Evolutionary conservation across 2,329 filamentous ascomycete genomes (phyloP).

Genomic region (Colletotrichum musicola): DNA sequence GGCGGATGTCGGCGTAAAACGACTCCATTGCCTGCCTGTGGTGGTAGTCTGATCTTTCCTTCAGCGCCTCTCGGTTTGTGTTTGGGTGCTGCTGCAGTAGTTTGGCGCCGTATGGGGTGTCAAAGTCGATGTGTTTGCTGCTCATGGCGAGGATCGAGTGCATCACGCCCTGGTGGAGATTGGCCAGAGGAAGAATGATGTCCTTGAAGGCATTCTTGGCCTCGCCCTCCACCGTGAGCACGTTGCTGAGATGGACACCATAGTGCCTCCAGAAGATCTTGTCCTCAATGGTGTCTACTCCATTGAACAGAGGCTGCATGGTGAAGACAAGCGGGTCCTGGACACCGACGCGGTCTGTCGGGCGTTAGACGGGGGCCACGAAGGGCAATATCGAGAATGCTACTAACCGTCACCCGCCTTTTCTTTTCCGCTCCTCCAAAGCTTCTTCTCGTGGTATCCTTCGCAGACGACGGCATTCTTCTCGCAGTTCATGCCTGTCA

Average conservation of each 20-base stretch:
- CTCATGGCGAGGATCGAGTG: conserved; percentile 89
- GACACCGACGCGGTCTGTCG: conserved; percentile 12
- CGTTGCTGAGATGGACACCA: conserved; percentile 80
- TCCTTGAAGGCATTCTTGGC: conserved; percentile 88
- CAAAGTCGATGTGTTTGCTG: conserved; percentile 78
- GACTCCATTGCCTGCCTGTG: conserved; percentile 67
- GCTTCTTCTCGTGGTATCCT: conserved; percentile 86
- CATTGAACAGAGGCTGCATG: conserved; percentile 78
- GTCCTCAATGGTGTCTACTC: conserved; percentile 84
- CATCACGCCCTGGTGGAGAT: conserved; percentile 85
- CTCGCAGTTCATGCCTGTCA: conserved; percentile 83
- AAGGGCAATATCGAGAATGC: neutral
- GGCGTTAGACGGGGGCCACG: conserved; percentile 2
- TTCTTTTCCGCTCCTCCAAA: conserved; percentile 89
- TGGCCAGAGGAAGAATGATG: conserved; percentile 84
- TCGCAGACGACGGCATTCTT: conserved; percentile 95
- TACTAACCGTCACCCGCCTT: conserved; percentile 75
- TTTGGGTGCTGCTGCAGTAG: conserved; percentile 63
- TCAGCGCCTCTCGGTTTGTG: conserved; percentile 60
- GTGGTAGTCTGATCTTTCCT: conserved; percentile 67
- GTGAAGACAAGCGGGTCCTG: conserved; percentile 56
- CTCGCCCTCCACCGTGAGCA: conserved; percentile 85
- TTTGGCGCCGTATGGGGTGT: conserved; percentile 67
- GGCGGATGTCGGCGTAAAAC: conserved; percentile 61
- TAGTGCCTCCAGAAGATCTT: conserved; percentile 87